A percentile compares a stretch with the other conserved stretches of the same genome.
phyloP scores from a whole-genome alignment of 495 filamentous ascomycete species.

The Podospora didyma region DNA sequence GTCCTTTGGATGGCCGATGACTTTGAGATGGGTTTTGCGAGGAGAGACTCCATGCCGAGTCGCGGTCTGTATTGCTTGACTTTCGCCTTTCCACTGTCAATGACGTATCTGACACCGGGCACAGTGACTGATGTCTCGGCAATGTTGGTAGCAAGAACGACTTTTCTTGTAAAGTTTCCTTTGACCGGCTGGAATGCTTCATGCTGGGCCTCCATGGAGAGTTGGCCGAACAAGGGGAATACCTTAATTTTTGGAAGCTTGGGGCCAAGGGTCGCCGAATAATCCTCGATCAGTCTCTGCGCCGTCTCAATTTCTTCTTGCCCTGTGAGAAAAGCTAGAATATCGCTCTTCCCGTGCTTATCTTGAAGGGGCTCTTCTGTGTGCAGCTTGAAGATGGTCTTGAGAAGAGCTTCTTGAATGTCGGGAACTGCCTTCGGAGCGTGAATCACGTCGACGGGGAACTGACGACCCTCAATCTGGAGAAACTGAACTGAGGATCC shows the following conservation, averaged over 20 bases:
- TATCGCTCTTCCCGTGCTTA: conserved; percentile 49
- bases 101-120: conserved; percentile 82
- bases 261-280: conserved; percentile 63
- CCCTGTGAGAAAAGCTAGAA: conserved; percentile 89
- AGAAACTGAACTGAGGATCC: conserved; percentile 45
- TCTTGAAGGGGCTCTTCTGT: conserved; percentile 83
- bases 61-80: conserved; percentile 84
- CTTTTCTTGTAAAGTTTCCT: conserved; percentile 68
- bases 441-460: conserved; percentile 76
- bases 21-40: conserved; percentile 87
- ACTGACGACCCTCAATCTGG: conserved; percentile 83
- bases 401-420: conserved; percentile 76
- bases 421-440: conserved; percentile 73
- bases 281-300: conserved; percentile 76
- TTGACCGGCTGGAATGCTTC: conserved; percentile 77
- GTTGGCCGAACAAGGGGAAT: conserved; percentile 47
- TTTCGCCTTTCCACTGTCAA: conserved; percentile 93
- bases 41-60: conserved; percentile 83
- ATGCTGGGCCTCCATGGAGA: conserved; percentile 70
- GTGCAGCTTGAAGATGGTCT: conserved; percentile 85
- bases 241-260: conserved; percentile 66
- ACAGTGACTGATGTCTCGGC: conserved; percentile 98
- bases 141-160: conserved; percentile 94
- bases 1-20: conserved; percentile 89
- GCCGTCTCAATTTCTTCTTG: conserved; percentile 88